Evolutionary conservation across 2,329 filamentous ascomycete species (phyloP), one percentile per base, ranked within the genome.

Genomic region (Arthrinium phaeospermum): DNA sequence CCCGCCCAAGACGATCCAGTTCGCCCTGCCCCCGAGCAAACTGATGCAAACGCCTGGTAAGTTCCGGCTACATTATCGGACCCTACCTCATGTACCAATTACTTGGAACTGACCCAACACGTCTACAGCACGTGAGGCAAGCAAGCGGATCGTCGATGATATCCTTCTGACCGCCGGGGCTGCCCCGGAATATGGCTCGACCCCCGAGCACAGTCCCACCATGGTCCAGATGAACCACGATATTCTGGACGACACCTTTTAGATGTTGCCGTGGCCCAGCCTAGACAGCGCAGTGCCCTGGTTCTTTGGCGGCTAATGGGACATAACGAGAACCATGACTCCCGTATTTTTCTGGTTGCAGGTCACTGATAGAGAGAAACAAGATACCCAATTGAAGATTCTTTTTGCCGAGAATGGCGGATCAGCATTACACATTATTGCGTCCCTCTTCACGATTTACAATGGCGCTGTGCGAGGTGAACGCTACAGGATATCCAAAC

Each of bases 1-100:
- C 78, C 96, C 96, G 41, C 96, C 96, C 0, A 98, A 98, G 86
- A 96, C 94, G 14, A 95, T 97, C 73, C 93, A 95, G 78, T 97
- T 97, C 81, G 92, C 93, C 64, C 83, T 97, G 68, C 93, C 93
- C 69, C 92, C 92, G 70, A 93, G 91, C 53, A 91, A 93, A 79
- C 83, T 97, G 30, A 82, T 96, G 80, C 94, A 95, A 81, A 97
- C 94, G 68, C 94, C 94, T 74, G 92, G 91, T 93, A 83, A 80
- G 89, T 79, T 64, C 27, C 47, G 37, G 7, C 71, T 27, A n/a
- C n/a, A n/a, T n/a, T n/a, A n/a, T n/a, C n/a, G n/a, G n/a, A n/a
- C n/a, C n/a, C n/a, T n/a, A n/a, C n/a, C n/a, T n/a, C n/a, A n/a
- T n/a, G n/a, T n/a, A n/a, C n/a, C n/a, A n/a, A n/a, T n/a, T n/a